A percentile compares a stretch with the other conserved stretches of the same genome.
Evolutionary conservation across 345 rosid species (phyloP).

Genomic region (Syzygium aromaticum): DNA sequence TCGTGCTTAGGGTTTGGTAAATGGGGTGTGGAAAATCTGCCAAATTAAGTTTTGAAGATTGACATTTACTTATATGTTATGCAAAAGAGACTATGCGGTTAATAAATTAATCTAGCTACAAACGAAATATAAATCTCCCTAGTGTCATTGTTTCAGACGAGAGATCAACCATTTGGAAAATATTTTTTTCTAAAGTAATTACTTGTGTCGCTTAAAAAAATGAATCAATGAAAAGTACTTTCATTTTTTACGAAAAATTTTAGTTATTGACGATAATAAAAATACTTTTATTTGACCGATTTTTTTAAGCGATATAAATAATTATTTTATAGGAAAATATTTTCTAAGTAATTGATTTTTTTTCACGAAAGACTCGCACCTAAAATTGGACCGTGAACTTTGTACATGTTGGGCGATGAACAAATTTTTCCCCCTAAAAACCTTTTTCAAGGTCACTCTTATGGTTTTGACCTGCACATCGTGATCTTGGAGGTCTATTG

Average conservation of each 20-base stretch:
- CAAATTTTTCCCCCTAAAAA: background rate
- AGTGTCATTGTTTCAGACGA: background rate
- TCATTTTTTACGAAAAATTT: background rate
- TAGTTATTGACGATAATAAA: background rate
- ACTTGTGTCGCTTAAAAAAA: background rate
- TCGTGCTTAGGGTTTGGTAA: background rate
- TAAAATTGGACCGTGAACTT: background rate
- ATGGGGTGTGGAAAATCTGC: background rate
- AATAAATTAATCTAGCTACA: background rate
- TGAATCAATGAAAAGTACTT: background rate
- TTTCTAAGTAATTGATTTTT: background rate
- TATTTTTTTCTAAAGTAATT: background rate
- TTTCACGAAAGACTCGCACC: background rate
- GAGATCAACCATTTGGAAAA: background rate
- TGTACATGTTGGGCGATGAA: background rate
- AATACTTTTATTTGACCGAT: background rate
- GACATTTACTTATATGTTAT: background rate
- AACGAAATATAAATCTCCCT: background rate
- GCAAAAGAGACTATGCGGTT: background rate
- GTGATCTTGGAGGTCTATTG: background rate
- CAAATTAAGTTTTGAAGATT: background rate
- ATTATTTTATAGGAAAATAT: background rate
- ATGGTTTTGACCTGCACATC: background rate
- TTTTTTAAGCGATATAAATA: background rate
- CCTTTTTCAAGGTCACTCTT: rapidly evolving